phyloP scores from a whole-genome alignment of 345 rosid species.

The Salix purpurea region DNA sequence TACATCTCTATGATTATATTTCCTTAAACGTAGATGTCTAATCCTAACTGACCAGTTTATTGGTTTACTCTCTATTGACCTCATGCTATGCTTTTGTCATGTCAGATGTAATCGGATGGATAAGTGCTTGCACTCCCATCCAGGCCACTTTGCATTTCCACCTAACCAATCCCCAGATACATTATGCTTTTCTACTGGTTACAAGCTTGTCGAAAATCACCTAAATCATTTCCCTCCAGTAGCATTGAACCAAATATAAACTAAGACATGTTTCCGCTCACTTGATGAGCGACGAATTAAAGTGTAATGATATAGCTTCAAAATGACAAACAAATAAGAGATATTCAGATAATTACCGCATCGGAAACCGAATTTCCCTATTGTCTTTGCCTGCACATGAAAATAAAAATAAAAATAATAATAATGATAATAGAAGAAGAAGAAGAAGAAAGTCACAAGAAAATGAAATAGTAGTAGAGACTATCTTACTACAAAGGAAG shows the following conservation, averaged over 20 bases:
- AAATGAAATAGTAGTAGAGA: not conserved
- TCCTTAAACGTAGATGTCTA: too few species aligned
- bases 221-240: not conserved
- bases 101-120: too few species aligned
- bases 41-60: too few species aligned
- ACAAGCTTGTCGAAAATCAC: not conserved
- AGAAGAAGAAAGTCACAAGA: not conserved
- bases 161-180: too few species aligned
- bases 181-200: too few species aligned
- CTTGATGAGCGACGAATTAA: not conserved
- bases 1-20: too few species aligned
- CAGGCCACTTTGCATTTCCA: too few species aligned
- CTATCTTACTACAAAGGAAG: conserved; percentile 62
- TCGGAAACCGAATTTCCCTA: conserved; percentile 52
- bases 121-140: too few species aligned
- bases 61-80: too few species aligned
- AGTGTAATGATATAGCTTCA: not conserved
- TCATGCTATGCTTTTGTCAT: too few species aligned
- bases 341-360: conserved; percentile 48
- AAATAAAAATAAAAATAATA: not conserved
- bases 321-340: not conserved
- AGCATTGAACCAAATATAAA: not conserved
- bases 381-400: conserved; percentile 55
- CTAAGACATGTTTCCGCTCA: not conserved
- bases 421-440: not conserved